Evolutionary conservation across 2,329 filamentous ascomycete genomes (phyloP), one percentile per base, ranked within the genome.

Genomic region (Aspergillus quadricinctus): DNA sequence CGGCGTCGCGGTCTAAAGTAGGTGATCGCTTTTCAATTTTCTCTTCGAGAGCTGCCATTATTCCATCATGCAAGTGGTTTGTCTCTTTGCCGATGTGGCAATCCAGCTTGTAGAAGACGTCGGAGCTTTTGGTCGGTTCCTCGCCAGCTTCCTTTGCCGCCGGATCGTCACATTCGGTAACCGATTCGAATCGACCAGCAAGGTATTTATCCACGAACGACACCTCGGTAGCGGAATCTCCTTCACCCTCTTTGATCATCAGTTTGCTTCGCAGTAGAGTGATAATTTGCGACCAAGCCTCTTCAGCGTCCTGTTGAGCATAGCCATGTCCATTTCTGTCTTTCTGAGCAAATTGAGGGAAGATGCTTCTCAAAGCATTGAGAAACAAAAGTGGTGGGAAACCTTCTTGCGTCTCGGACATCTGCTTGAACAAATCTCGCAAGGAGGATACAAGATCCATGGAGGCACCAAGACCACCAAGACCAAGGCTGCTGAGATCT

Each of bases 221-320:
- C 1, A 79, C 72, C 2, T 86, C 81, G 2, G 78, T 70, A 2
- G 78, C 74, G 19, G 75, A 75, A 21, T 77, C 70, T 41, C 69
- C 67, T 17, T 68, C 66, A 2, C 69, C 62, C 50, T 83, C 81
- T 66, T 84, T 86, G 61, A 89, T 75, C 69, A 85, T 87, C 51
- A 97, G 77, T 70, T 90, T 93, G 67, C 89, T 84, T 60, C 88
- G 86, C 40, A 99, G 78, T 68, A 93, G 89, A 48, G 88, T 86
- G 5, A 99, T 78, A 59, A 99, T 95, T 71, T 97, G 93, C 21
- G 93, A 94, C 92, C 93, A 99, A 49, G 93, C 94, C 75, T 99
- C 94, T 74, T 99, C 94, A 1, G 94, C 94, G 77, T 99, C 94
- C 76, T 99, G 94, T 75, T 99, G 94, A n/a, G 94, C 92, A 69